A percentile compares a stretch with the other conserved stretches of the same genome.
phyloP scores from a whole-genome alignment of 768 basidiomycete genomes.

The Peribolospora baueri region DNA sequence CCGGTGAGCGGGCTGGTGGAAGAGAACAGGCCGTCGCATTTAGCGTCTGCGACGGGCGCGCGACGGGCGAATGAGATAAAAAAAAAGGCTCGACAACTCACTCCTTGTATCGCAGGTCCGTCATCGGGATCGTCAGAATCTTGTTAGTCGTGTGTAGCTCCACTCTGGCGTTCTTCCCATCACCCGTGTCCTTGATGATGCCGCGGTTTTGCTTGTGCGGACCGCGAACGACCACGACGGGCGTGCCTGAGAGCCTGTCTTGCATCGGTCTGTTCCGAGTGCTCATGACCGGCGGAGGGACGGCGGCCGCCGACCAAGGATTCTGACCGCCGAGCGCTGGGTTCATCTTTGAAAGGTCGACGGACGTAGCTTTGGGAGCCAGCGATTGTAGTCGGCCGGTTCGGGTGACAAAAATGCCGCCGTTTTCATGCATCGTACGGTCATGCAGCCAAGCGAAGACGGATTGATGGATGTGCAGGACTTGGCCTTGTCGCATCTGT shows the following conservation, averaged over 20 bases:
- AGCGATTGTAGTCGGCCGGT: constrained; percentile 57
- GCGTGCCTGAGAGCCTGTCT: constrained; percentile 55
- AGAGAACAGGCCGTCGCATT: not conserved
- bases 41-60: not conserved
- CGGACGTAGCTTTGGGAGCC: constrained; percentile 45
- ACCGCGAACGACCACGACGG: constrained; percentile 61
- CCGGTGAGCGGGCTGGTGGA: too few species aligned
- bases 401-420: constrained; percentile 81
- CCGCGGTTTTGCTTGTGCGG: constrained; percentile 76
- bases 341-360: constrained; percentile 59
- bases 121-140: constrained; percentile 38
- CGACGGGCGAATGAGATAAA: not conserved
- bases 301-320: constrained; percentile 25
- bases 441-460: constrained; percentile 86
- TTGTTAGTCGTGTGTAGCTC: constrained; percentile 78
- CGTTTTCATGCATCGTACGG: constrained; percentile 67
- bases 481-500: constrained; percentile 43
- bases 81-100: constrained; percentile 39
- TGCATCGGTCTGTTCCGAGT: constrained; percentile 17
- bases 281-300: constrained; percentile 1
- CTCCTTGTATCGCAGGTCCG: constrained; percentile 44
- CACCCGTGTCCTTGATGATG: constrained; percentile 68
- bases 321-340: constrained; percentile 47
- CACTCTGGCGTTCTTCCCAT: constrained; percentile 60
- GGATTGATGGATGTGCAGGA: constrained; percentile 82